Evolutionary conservation across 768 basidiomycete species (phyloP), one percentile per base, ranked within the genome.

Genomic region (Mycena sanguinolenta): DNA sequence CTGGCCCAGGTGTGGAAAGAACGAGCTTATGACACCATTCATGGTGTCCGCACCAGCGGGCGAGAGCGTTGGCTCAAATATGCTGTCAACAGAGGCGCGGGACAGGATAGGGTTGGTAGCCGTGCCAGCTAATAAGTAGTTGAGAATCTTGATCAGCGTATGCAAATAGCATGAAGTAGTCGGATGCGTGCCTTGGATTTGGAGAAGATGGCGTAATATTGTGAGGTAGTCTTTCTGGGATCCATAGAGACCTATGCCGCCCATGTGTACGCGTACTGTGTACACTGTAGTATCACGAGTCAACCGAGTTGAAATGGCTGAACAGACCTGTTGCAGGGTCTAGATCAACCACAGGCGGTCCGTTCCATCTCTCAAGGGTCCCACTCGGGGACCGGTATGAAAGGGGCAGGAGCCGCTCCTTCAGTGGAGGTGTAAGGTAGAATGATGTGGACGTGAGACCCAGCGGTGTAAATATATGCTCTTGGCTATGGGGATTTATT

Each of bases 371-470:
- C 23, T 65, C 61, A n/a, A 77, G 27, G 6, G 25, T 65, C 10
- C 74, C 72, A 49, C 71, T 61, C 17, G 57, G 2, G 10, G 55
- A 65, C 23, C 75, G 74, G 55, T 62, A 75, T 17, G 74, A 28
- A 0, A 75, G 52, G 9, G 63, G 55, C 27, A 74, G 59, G 3
- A 66, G 32, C 38, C 69, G 74, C 42, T 63, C 60, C 53, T 73
- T 73, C 25, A 75, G 38, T 1, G 68, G 68, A 8, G 70, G 65
- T 19, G 72, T 68, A 8, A 71, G 69, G 62, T 75, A 76, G 67
- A 78, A 78, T 1, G 77, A 74, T 9, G 70, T 49, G 8, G 74
- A 74, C 21, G 50, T 73, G 36, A 78, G 65, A 0, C 72, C 73
- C 6, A 76, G 63, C 2, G 77, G 75, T 4, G 27, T 32, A 38